These are phyloP conservation scores for Cladosporium sphaerospermum DNA, from an alignment of 2,329 filamentous ascomycete genomes.

Conservation along the genomic window DNA sequence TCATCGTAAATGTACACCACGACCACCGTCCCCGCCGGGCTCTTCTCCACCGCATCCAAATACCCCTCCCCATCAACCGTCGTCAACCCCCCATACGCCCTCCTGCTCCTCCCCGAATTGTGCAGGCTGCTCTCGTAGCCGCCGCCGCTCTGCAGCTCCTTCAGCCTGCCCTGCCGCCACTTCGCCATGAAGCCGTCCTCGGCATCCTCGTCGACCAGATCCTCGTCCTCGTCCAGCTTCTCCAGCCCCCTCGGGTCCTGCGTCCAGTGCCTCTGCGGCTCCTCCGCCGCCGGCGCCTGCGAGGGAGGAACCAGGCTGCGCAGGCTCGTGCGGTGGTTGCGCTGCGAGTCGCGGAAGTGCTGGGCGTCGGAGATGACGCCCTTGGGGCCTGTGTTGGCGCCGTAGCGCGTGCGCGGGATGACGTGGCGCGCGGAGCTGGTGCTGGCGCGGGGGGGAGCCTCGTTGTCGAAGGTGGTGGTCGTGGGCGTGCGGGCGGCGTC, in stretches of 20 bases:
- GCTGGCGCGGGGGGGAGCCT: constrained; percentile 25
- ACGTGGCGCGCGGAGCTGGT: constrained; percentile 39
- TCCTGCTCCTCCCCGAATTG: constrained; percentile 41
- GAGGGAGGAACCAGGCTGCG: constrained; percentile 13
- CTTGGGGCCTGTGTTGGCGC: constrained; percentile 73
- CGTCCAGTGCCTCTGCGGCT: constrained; percentile 3
- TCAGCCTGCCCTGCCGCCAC: constrained; percentile 76
- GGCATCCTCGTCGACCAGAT: constrained; percentile 53
- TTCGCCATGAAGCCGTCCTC: constrained; percentile 76
- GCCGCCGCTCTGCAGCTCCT: constrained; percentile 58
- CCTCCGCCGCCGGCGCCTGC: background rate
- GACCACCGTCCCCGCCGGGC: constrained; percentile 70
- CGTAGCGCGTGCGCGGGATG: constrained; percentile 57
- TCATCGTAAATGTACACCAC: constrained; percentile 92
- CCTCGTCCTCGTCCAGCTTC: constrained; percentile 33
- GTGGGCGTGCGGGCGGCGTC: constrained; percentile 44
- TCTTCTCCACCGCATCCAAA: constrained; percentile 93
- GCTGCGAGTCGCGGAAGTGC: constrained; percentile 51
- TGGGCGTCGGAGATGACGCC: constrained; percentile 81
- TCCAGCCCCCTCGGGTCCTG: constrained; percentile 11
- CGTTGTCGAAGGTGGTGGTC: constrained; percentile 48
- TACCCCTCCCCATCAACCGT: constrained; percentile 86
- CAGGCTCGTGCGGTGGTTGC: constrained; percentile 25
- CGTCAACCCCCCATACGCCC: constrained; percentile 72
- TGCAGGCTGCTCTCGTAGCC: constrained; percentile 59